Conservation (phyloP, 176 grass and related monocot genomes). For the Panicum miliaceum region DNA sequence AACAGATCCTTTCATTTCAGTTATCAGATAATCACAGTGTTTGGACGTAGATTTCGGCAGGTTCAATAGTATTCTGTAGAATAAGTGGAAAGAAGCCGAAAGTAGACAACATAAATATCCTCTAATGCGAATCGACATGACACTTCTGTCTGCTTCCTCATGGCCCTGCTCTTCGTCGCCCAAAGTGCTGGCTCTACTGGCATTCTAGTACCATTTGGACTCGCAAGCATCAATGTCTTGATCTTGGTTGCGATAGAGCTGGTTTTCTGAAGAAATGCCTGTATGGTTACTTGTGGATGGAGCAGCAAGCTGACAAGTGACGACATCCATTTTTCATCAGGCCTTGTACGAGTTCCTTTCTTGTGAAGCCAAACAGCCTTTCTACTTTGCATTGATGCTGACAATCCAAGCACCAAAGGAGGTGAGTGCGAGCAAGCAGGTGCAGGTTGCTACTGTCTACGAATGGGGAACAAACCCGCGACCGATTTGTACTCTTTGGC, state of each 20-base stretch:
- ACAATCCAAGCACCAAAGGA: background rate
- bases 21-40: too few relatives aligned
- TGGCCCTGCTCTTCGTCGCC: background rate
- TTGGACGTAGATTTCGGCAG: too few relatives aligned
- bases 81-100: too few relatives aligned
- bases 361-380: background rate
- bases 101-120: too few relatives aligned
- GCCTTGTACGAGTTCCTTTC: slow-evolving; percentile 2
- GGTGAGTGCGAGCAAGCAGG: background rate
- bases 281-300: background rate
- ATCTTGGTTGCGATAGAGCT: background rate
- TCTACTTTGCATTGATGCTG: slow-evolving; percentile 14
- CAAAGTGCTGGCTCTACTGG: background rate
- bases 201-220: background rate
- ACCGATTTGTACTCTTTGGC: slow-evolving; percentile 2
- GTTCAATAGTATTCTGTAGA: too few relatives aligned
- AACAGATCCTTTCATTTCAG: too few relatives aligned
- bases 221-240: background rate
- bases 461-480: slow-evolving; percentile 6
- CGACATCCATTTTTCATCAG: background rate
- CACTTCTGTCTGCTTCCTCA: background rate
- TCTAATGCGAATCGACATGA: background rate
- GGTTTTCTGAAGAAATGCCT: background rate
- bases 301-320: background rate
- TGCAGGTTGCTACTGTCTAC: background rate